Conservation (phyloP, 352 stramenopile genomes). For the Pythium aquatile region DNA sequence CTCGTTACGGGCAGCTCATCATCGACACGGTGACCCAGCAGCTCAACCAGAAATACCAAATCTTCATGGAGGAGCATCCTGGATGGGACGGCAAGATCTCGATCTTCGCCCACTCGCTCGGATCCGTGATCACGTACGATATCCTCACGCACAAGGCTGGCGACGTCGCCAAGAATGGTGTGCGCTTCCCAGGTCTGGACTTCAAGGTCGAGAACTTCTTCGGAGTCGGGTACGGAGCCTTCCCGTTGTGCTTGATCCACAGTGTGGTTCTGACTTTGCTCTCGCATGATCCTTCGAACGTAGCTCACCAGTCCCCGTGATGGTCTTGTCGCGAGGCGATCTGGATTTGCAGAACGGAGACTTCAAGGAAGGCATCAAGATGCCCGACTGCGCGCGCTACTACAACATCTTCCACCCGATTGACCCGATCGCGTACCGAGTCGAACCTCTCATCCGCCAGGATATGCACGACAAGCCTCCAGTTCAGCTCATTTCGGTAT, state of each 20-base stretch:
- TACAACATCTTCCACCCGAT: constrained; percentile 93
- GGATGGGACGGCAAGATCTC: constrained; percentile 86
- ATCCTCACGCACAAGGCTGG: constrained; percentile 81
- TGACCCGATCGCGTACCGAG: constrained; percentile 89
- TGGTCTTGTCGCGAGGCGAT: constrained; percentile 81
- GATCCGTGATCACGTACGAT: constrained; percentile 92
- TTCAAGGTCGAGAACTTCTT: constrained; percentile 90
- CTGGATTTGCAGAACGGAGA: constrained; percentile 71
- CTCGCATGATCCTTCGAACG: background rate
- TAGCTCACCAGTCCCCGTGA: constrained; percentile 80
- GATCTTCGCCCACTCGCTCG: constrained; percentile 90
- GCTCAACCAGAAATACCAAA: constrained; percentile 87
- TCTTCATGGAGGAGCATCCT: constrained; percentile 89
- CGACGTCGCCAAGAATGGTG: constrained; percentile 57
- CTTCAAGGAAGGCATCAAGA: constrained; percentile 79
- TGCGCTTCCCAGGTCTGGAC: constrained; percentile 74
- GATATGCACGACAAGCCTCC: constrained; percentile 87
- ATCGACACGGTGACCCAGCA: constrained; percentile 88
- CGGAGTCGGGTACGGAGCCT: constrained; percentile 52
- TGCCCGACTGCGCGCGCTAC: constrained; percentile 76
- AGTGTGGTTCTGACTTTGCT: background rate
- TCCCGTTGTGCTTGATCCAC: background rate
- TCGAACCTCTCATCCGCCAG: constrained; percentile 88
- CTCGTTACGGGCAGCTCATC: constrained; percentile 89
- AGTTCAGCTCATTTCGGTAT: constrained; percentile 76